A percentile compares a stretch with the other conserved stretches of the same genome.
Conservation (phyloP, 805 yeast species). For the Starmerella etchellsii region DNA sequence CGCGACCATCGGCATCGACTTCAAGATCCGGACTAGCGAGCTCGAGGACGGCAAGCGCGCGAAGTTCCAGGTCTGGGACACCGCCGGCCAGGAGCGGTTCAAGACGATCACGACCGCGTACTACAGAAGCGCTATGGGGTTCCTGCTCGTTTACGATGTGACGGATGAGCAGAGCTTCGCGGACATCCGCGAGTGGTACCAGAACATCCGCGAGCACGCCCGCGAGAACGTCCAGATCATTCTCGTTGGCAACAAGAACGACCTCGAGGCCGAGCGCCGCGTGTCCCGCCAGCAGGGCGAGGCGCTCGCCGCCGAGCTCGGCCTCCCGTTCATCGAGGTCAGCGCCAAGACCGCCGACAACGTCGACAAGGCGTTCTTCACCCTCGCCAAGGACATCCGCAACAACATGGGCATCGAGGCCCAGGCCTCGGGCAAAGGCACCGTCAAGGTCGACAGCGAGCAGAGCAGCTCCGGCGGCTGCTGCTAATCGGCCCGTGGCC, state of each 20-base stretch:
- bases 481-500: slow-evolving; percentile 13
- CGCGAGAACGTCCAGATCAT: slow-evolving; percentile 90
- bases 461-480: slow-evolving; percentile 22
- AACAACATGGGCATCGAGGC: slow-evolving; percentile 49
- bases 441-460: slow-evolving; percentile 24
- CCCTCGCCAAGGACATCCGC: slow-evolving; percentile 74
- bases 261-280: slow-evolving; percentile 74
- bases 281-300: slow-evolving; percentile 86
- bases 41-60: slow-evolving; percentile 73
- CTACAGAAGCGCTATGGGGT: slow-evolving; percentile 98
- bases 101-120: slow-evolving; percentile 96
- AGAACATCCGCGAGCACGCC: slow-evolving; percentile 92
- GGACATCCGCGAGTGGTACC: slow-evolving; percentile 87
- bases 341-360: slow-evolving; percentile 88
- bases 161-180: slow-evolving; percentile 93
- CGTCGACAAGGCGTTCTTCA: slow-evolving; percentile 84
- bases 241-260: slow-evolving; percentile 92
- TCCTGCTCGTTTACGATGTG: slow-evolving; percentile 91
- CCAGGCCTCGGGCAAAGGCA: slow-evolving; percentile 21
- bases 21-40: slow-evolving; percentile 92
- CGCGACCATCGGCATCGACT: slow-evolving; percentile 96
- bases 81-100: slow-evolving; percentile 98
- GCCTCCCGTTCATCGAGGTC: slow-evolving; percentile 87
- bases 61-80: slow-evolving; percentile 96
- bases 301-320: slow-evolving; percentile 70